These are phyloP conservation scores for Hypoxylon trugodes DNA, from an alignment of 495 filamentous ascomycete species.

Conservation along the genomic window DNA sequence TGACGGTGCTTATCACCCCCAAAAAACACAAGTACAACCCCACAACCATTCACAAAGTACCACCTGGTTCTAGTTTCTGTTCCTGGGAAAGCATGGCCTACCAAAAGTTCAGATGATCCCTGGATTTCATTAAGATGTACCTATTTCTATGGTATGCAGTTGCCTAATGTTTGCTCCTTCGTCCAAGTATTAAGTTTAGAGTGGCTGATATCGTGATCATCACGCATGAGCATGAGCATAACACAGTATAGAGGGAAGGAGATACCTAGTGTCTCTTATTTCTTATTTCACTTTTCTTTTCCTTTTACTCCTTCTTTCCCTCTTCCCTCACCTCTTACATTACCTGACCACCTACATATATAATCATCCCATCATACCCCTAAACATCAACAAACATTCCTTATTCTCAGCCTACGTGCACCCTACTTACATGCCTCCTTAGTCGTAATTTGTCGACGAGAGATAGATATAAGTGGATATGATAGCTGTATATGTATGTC, in stretches of 20 bases:
- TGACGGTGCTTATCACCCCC: conserved; percentile 3
- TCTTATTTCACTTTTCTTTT: neutral
- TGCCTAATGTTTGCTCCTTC: neutral
- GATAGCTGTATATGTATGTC: neutral
- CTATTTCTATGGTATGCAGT: neutral
- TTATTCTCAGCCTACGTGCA: neutral
- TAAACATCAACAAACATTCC: conserved; percentile 3
- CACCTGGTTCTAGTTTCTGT: conserved; percentile 13
- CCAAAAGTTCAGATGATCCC: conserved; percentile 31
- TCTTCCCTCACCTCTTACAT: neutral
- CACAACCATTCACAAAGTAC: conserved; percentile 22
- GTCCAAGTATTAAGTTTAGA: neutral
- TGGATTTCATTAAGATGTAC: conserved; percentile 4
- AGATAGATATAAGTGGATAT: neutral
- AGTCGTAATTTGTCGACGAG: neutral
- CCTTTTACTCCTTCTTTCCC: neutral
- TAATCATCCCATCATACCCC: neutral
- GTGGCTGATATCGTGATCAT: conserved; percentile 21
- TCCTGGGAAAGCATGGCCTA: neutral
- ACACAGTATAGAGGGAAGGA: neutral
- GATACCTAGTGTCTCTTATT: neutral
- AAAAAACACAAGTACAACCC: neutral
- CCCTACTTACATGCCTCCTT: neutral
- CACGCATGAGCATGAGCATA: no score
- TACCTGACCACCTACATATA: no score